Base-by-base conservation (phyloP, 495 filamentous ascomycete genomes). In the Hypoxylon subgilvum region DNA sequence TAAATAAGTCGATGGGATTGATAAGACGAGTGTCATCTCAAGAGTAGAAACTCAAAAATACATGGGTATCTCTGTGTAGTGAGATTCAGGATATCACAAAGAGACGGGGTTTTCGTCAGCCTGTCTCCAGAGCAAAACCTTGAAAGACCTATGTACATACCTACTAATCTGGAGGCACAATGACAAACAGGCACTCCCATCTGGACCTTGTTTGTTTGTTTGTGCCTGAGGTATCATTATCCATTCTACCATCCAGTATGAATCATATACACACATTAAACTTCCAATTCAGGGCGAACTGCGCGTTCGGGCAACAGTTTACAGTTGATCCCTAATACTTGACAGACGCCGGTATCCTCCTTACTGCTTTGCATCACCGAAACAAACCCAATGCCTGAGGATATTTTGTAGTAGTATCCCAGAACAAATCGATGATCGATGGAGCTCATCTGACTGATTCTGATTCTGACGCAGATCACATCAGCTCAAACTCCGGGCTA, bases 401-500 rank as follows among this genome's bases (percentile, higher is more conserved):
- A 32, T 27, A 4, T 27, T 27, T 8, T 27, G 8, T 38, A 17
- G 18, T 28, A 35, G 19, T 38, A 60, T 60, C 50, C 55, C 27
- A 65, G 55, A 44, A 58, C 48, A 54, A 21, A 55, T 54, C 44
- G 34, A 54, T 35, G 35, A 55, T 54, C 44, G 34, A 54, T 35
- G 35, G 32, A 6, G 46, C 40, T 54, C 51, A 54, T 62, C 52
- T 42, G 9, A 23, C 35, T 39, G 46, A 52, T 44, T 49, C 44
- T 45, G 49, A 51, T 47, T 36, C 40, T 25, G 36, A 9, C 27
- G 50, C 25, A 49, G 61, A 65, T 65, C 61, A 56, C 55, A 65
- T 65, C 61, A 56, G 45, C 51, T 55, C 23, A 28, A 27, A 30
- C 61, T 60, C 45, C 52, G 44, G 22, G 30, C 47, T 57, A 53